A percentile compares a stretch with the other conserved stretches of the same genome.
Evolutionary conservation across 768 basidiomycete species (phyloP).

Genomic region (Mycena vulgaris): DNA sequence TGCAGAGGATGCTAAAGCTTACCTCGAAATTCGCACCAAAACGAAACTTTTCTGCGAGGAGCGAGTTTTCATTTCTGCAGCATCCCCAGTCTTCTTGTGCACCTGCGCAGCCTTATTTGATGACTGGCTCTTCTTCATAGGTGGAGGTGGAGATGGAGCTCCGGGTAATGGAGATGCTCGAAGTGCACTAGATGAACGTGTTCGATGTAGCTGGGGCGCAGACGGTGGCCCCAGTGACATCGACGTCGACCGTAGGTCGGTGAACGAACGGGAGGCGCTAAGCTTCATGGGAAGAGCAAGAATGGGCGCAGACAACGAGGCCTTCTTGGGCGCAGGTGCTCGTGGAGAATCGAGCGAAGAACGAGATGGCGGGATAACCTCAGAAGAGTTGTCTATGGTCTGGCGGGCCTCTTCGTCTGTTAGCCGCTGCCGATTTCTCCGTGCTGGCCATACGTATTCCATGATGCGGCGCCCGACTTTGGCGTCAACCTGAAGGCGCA

Average conservation of each 20-base stretch:
- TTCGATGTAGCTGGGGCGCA: slow-evolving; percentile 52
- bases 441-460: slow-evolving; percentile 90
- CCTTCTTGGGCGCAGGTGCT: slow-evolving; percentile 44
- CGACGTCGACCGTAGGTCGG: slow-evolving; percentile 68
- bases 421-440: slow-evolving; percentile 57
- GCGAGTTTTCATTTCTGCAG: slow-evolving; percentile 86
- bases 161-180: slow-evolving; percentile 31
- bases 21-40: slow-evolving; percentile 83
- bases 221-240: slow-evolving; percentile 50
- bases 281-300: slow-evolving; percentile 63
- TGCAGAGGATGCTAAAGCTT: slow-evolving; percentile 33
- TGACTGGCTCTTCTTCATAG: slow-evolving; percentile 28
- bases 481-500: slow-evolving; percentile 90
- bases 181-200: slow-evolving; percentile 59
- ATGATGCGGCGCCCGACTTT: slow-evolving; percentile 85
- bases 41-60: slow-evolving; percentile 90
- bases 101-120: slow-evolving; percentile 27
- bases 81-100: slow-evolving; percentile 65
- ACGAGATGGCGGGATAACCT: slow-evolving; percentile 45
- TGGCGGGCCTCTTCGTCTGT: slow-evolving; percentile 36
- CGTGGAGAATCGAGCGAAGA: slow-evolving; percentile 70
- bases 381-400: slow-evolving; percentile 25
- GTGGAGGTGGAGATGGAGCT: slow-evolving; percentile 32
- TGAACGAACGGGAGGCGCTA: slow-evolving; percentile 78
- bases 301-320: slow-evolving; percentile 44